Evolutionary conservation across 2,329 filamentous ascomycete species (phyloP).

Genomic region (Alternaria hordeiaustralica): DNA sequence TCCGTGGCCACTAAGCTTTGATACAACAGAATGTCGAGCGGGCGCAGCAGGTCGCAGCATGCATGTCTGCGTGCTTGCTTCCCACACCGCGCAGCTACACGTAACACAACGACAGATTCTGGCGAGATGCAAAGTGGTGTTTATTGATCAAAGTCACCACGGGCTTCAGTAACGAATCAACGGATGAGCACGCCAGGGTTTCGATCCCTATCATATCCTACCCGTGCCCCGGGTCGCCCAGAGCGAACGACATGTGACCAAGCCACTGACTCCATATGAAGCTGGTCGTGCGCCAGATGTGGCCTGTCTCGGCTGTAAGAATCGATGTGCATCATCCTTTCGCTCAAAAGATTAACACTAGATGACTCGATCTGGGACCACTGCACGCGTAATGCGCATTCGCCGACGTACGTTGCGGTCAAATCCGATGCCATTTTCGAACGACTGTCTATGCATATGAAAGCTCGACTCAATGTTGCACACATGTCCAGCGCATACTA

Average conservation of each 20-base stretch:
- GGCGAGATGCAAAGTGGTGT: neutral
- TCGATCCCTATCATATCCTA: neutral
- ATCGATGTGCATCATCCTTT: neutral
- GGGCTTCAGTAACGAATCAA: neutral
- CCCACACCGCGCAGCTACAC: constrained; percentile 3
- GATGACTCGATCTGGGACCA: neutral
- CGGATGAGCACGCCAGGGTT: constrained; percentile 1
- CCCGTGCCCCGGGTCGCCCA: neutral
- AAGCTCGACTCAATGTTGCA: neutral
- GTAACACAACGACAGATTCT: constrained; percentile 5
- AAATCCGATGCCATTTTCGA: neutral
- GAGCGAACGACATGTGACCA: neutral
- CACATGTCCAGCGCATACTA: neutral
- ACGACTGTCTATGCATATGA: neutral
- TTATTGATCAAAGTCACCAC: constrained; percentile 9
- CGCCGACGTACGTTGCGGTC: neutral
- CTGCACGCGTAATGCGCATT: neutral
- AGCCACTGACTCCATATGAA: neutral
- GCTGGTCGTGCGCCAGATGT: neutral
- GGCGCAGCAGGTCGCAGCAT: constrained; percentile 16
- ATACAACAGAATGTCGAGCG: neutral
- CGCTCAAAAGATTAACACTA: neutral
- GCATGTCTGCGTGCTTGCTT: constrained; percentile 17
- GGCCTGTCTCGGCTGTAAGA: neutral
- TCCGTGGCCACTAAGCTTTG: neutral